phyloP scores from a whole-genome alignment of 345 rosid genomes.

The Gossypium bickii region DNA sequence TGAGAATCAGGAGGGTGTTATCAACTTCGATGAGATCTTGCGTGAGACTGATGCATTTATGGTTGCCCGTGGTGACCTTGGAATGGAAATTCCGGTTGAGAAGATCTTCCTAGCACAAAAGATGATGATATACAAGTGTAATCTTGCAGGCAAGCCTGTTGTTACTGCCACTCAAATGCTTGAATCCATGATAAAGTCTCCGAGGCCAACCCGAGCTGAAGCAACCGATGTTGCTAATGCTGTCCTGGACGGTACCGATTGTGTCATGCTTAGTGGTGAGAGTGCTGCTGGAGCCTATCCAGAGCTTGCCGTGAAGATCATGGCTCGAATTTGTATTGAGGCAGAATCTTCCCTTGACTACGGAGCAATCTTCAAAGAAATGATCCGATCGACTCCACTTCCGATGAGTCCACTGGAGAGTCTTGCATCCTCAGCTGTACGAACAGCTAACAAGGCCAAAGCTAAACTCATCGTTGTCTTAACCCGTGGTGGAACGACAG shows the following conservation, averaged over 20 bases:
- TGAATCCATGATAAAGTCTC: constrained; percentile 93
- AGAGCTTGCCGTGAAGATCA: constrained; percentile 80
- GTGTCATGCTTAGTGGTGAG: constrained; percentile 95
- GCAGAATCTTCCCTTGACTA: constrained; percentile 90
- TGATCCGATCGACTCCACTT: constrained; percentile 80
- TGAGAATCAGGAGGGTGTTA: constrained; percentile 92
- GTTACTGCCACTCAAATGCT: constrained; percentile 96
- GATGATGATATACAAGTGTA: constrained; percentile 97
- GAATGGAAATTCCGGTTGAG: constrained; percentile 96
- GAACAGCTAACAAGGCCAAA: constrained; percentile 80
- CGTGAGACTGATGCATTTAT: constrained; percentile 90
- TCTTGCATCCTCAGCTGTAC: constrained; percentile 88
- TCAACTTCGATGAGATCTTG: constrained; percentile 85
- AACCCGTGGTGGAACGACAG: constrained; percentile 89
- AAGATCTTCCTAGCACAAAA: constrained; percentile 92
- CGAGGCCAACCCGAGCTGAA: constrained; percentile 91
- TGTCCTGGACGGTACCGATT: constrained; percentile 87
- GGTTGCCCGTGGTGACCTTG: constrained; percentile 98
- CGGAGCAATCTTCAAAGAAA: constrained; percentile 69
- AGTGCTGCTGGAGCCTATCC: constrained; percentile 93
- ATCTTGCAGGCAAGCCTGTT: constrained; percentile 87
- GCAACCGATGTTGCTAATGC: constrained; percentile 96
- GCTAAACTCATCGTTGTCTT: constrained; percentile 83
- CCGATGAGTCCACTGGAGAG: constrained; percentile 97
- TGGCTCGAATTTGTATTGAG: constrained; percentile 79